These are phyloP conservation scores for Microascus cirrosus DNA, from an alignment of 2,329 filamentous ascomycete species.

Conservation along the genomic window DNA sequence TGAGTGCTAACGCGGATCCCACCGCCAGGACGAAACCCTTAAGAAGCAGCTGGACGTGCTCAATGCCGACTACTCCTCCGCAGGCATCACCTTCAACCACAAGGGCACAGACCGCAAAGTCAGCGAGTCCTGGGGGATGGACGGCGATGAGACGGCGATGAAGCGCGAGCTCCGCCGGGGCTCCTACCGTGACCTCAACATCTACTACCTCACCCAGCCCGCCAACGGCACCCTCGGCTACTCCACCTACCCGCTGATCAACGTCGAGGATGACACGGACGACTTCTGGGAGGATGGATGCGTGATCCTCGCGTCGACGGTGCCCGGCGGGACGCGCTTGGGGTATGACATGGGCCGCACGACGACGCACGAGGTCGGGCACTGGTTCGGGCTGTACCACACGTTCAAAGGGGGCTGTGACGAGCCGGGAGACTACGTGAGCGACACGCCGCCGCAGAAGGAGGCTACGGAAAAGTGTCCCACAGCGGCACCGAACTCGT, in stretches of 20 bases:
- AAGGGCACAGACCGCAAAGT: constrained; percentile 30
- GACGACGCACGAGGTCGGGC: constrained; percentile 23
- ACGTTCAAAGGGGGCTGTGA: constrained; percentile 25
- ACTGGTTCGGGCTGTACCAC: constrained; percentile 30
- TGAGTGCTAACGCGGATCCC: not conserved
- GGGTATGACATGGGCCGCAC: constrained; percentile 20
- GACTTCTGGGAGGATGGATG: constrained; percentile 26
- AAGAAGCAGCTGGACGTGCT: constrained; percentile 29
- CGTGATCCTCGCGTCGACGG: constrained; percentile 21
- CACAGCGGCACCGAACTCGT: constrained; percentile 15
- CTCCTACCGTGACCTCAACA: constrained; percentile 24
- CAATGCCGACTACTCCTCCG: constrained; percentile 29
- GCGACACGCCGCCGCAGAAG: constrained; percentile 27
- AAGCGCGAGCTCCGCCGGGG: constrained; percentile 33
- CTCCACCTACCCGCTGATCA: constrained; percentile 29
- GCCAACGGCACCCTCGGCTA: constrained; percentile 29
- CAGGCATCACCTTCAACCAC: constrained; percentile 32
- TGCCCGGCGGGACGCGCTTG: constrained; percentile 22
- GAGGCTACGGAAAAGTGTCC: constrained; percentile 21
- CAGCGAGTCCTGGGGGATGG: constrained; percentile 33
- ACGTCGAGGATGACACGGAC: constrained; percentile 4
- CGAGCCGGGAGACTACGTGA: constrained; percentile 23
- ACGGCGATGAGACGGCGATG: constrained; percentile 27
- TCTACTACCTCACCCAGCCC: constrained; percentile 18
- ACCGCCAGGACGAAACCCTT: constrained; percentile 20